Conservation (phyloP, 352 stramenopile genomes). For the Ophiocytium majus region DNA sequence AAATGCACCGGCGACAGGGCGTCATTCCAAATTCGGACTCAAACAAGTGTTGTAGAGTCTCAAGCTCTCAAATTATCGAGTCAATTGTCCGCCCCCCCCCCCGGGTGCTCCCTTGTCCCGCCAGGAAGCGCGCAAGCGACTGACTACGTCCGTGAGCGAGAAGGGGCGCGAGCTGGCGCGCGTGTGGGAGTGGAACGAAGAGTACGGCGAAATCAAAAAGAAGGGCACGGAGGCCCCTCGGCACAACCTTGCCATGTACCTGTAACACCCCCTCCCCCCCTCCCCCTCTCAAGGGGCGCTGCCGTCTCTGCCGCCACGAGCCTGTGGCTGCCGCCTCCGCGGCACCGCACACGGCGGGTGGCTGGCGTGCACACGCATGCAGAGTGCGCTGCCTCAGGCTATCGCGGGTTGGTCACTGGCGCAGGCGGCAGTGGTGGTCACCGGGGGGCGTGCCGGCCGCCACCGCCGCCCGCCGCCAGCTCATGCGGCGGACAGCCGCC, state of each 20-base stretch:
- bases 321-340: background rate
- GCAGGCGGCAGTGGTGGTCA: too few species aligned
- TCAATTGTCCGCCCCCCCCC: too few species aligned
- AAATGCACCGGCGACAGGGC: too few species aligned
- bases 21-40: too few species aligned
- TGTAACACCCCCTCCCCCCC: constrained; percentile 23
- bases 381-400: too few species aligned
- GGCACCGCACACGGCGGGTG: background rate
- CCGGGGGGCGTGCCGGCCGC: too few species aligned
- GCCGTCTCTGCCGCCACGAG: background rate
- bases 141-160: constrained; percentile 78
- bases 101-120: background rate
- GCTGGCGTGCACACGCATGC: too few species aligned
- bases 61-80: too few species aligned
- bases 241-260: constrained; percentile 57
- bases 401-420: too few species aligned
- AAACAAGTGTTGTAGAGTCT: too few species aligned
- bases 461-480: too few species aligned
- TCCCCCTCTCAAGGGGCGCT: background rate
- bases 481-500: too few species aligned
- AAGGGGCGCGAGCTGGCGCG: constrained; percentile 71
- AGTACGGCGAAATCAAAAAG: constrained; percentile 80
- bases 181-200: constrained; percentile 82
- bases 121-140: constrained; percentile 28
- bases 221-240: constrained; percentile 37